phyloP scores from a whole-genome alignment of 345 rosid species.

The Eucalyptus albens region DNA sequence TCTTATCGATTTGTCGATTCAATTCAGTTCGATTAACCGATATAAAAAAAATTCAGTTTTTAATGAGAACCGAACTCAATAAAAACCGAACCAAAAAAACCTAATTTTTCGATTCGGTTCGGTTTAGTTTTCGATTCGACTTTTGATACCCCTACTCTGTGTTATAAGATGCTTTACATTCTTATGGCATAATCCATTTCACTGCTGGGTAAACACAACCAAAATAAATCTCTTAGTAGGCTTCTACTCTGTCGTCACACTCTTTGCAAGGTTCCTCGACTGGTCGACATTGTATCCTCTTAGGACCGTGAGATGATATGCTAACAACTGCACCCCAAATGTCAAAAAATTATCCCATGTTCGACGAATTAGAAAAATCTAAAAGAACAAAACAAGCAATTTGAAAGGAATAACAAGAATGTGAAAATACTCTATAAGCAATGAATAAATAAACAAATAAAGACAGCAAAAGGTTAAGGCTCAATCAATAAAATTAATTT shows the following conservation, averaged over 20 bases:
- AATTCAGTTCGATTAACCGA: no score
- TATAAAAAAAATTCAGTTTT: no score
- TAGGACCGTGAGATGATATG: conserved; percentile 79
- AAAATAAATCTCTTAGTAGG: neutral
- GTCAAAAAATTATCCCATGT: neutral
- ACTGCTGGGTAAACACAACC: rapidly evolving
- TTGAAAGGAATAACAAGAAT: neutral
- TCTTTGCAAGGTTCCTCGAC: conserved; percentile 88
- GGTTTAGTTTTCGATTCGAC: no score
- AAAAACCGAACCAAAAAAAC: no score
- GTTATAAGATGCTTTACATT: neutral
- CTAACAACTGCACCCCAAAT: conserved; percentile 45
- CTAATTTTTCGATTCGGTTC: no score
- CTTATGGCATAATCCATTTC: neutral
- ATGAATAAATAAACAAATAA: no score
- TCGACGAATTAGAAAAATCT: neutral
- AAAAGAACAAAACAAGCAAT: neutral
- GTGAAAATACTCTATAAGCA: neutral
- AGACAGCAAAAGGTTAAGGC: no score
- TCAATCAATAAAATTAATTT: no score
- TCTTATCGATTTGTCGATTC: no score
- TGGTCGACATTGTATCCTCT: conserved; percentile 81
- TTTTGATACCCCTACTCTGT: no score
- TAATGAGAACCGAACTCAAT: no score
- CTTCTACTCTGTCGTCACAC: conserved; percentile 51